These are phyloP conservation scores for Erythrophleum fordii DNA, from an alignment of 306 rosid genomes.

Conservation along the genomic window DNA sequence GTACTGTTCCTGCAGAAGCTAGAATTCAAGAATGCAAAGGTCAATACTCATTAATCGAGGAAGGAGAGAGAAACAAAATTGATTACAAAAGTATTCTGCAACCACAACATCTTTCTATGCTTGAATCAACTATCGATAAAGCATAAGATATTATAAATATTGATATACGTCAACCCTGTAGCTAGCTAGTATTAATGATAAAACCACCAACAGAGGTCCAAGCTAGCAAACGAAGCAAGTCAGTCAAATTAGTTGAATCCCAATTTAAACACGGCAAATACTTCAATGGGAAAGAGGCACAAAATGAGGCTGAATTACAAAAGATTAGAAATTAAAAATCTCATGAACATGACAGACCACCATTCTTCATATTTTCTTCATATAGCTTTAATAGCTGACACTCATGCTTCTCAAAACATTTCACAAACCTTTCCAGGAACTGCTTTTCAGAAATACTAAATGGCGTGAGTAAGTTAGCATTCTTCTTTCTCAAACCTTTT, in stretches of 20 bases:
- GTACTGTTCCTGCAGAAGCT: not conserved
- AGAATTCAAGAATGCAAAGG: not conserved
- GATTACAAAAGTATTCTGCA: not conserved
- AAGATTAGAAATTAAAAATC: not conserved
- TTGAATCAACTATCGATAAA: not conserved
- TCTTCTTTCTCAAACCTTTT: slow-evolving; percentile 38
- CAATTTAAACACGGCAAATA: not conserved
- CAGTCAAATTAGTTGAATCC: not conserved
- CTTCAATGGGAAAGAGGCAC: not conserved
- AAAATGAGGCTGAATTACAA: not conserved
- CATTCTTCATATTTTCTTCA: not conserved
- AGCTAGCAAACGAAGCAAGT: not conserved
- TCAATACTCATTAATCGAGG: not conserved
- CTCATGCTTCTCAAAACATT: slow-evolving; percentile 12
- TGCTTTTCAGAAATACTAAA: not conserved
- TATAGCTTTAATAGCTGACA: slow-evolving; percentile 31
- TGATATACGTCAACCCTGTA: not conserved
- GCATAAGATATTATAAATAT: not conserved
- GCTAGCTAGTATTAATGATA: too few relatives aligned
- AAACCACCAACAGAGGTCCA: not conserved
- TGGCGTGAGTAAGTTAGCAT: not conserved
- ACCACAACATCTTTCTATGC: not conserved
- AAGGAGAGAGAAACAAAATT: not conserved
- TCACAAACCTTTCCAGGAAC: slow-evolving; percentile 45
- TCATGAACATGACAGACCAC: not conserved